These are phyloP conservation scores for Sabuloglossum arenarium DNA, from an alignment of 495 filamentous ascomycete species.

Conservation along the genomic window DNA sequence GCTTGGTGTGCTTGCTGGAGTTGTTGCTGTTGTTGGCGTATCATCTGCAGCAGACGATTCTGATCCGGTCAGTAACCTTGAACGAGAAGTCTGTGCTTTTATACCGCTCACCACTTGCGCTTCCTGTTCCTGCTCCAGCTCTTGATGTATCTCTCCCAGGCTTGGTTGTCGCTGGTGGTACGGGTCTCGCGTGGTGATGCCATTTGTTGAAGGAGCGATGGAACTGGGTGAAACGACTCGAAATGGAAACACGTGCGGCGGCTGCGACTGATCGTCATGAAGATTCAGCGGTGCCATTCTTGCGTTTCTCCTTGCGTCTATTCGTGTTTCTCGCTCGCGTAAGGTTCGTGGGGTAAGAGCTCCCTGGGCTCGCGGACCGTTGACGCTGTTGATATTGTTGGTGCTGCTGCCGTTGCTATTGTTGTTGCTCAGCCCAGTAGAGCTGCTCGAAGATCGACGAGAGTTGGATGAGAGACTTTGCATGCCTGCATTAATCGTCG, in stretches of 20 bases:
- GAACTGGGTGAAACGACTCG: neutral
- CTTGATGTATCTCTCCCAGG: constrained; percentile 86
- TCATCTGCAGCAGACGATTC: constrained; percentile 81
- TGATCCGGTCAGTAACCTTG: constrained; percentile 11
- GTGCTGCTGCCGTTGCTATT: neutral
- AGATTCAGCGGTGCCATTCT: neutral
- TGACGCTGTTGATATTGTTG: neutral
- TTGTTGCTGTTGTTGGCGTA: constrained; percentile 69
- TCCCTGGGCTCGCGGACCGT: neutral
- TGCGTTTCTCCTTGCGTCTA: neutral
- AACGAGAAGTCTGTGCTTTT: neutral
- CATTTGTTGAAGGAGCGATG: constrained; percentile 19
- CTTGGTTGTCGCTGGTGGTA: constrained; percentile 56
- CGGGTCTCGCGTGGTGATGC: constrained; percentile 33
- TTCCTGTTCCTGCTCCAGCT: constrained; percentile 88
- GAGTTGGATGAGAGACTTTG: constrained; percentile 26
- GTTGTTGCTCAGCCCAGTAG: constrained; percentile 10
- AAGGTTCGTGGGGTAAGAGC: neutral
- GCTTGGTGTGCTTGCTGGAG: constrained; percentile 39
- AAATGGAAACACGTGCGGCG: neutral
- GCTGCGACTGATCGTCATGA: constrained; percentile 17
- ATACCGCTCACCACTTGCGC: constrained; percentile 53
- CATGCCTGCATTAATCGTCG: constrained; percentile 47
- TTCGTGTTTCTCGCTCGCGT: neutral
- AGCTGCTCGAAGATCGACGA: constrained; percentile 35